Percentiles rank a stretch among this genome's conserved stretches.
phyloP scores from a whole-genome alignment of 768 basidiomycete genomes.

The Boletellus sp. region DNA sequence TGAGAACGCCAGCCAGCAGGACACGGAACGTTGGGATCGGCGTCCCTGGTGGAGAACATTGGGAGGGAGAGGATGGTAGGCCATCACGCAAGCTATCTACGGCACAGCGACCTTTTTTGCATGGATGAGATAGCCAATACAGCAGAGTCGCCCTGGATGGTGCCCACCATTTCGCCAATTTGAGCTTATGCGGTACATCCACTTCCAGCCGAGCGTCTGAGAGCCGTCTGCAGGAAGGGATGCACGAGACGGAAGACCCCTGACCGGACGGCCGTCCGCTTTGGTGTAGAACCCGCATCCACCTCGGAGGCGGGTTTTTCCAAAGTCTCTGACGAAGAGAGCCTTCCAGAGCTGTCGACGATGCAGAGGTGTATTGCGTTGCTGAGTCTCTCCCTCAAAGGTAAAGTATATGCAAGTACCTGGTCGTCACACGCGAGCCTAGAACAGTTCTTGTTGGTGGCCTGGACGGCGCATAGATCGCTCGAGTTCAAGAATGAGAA shows the following conservation, averaged over 20 bases:
- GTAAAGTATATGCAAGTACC: slow-evolving; percentile 33
- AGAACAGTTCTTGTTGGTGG: slow-evolving; percentile 61
- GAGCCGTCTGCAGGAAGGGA: slow-evolving; percentile 26
- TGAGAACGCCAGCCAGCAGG: slow-evolving; percentile 57
- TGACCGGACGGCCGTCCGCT: slow-evolving; percentile 55
- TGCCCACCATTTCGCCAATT: slow-evolving; percentile 75
- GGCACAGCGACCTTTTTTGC: slow-evolving; percentile 57
- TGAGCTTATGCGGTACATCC: slow-evolving; percentile 81
- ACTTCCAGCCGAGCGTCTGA: slow-evolving; percentile 62
- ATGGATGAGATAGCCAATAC: slow-evolving; percentile 20
- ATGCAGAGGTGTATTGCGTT: slow-evolving; percentile 3
- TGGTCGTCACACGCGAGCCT: slow-evolving; percentile 66
- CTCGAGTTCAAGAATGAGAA: slow-evolving; percentile 65
- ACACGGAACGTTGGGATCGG: slow-evolving; percentile 35
- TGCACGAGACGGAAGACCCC: slow-evolving; percentile 54
- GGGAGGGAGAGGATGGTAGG: background rate
- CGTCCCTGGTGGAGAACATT: background rate
- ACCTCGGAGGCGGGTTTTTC: slow-evolving; percentile 65
- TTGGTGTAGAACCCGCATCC: slow-evolving; percentile 57
- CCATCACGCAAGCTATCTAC: slow-evolving; percentile 35
- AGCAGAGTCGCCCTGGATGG: slow-evolving; percentile 8
- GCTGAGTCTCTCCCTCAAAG: slow-evolving; percentile 8
- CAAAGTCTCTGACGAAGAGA: slow-evolving; percentile 62
- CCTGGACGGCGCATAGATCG: slow-evolving; percentile 66
- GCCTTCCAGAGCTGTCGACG: slow-evolving; percentile 57